These are phyloP conservation scores for Telopea speciosissima DNA, from an alignment of 177 flowering plant species.

Conservation along the genomic window DNA sequence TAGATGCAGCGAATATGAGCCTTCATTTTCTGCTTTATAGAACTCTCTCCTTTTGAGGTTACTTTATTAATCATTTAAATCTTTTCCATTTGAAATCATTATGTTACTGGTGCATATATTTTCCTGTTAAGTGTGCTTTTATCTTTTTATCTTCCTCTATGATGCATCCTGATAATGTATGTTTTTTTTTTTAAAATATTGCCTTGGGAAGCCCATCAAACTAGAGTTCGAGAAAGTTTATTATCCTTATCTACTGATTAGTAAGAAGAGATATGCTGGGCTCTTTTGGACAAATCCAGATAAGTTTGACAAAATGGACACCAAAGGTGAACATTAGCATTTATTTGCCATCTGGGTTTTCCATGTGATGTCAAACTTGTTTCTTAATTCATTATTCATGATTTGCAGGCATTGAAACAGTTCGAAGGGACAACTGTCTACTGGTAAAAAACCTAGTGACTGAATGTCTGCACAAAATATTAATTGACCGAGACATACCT, in stretches of 20 bases:
- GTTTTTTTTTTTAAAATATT: slow-evolving; percentile 7
- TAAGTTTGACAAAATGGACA: slow-evolving; percentile 96
- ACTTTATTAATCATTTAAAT: too few species aligned
- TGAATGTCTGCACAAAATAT: slow-evolving; percentile 89
- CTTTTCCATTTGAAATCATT: too few species aligned
- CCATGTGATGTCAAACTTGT: background rate
- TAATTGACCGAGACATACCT: slow-evolving; percentile 81
- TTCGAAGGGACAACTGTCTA: slow-evolving; percentile 93
- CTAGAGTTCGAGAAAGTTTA: slow-evolving; percentile 98
- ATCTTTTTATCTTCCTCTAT: background rate
- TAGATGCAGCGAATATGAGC: background rate
- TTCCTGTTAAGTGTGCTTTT: background rate
- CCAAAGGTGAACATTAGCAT: slow-evolving; percentile 57
- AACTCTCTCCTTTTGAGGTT: too few species aligned
- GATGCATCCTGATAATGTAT: slow-evolving; percentile 8
- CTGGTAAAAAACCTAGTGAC: slow-evolving; percentile 87
- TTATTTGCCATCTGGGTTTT: background rate
- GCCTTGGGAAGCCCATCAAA: slow-evolving; percentile 74
- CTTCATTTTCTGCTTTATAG: background rate
- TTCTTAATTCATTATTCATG: slow-evolving; percentile 9
- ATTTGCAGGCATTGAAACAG: slow-evolving; percentile 90
- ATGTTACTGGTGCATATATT: background rate
- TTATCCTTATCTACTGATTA: slow-evolving; percentile 88
- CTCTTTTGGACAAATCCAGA: slow-evolving; percentile 85
- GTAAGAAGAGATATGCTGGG: slow-evolving; percentile 99